Evolutionary conservation across 768 basidiomycete species (phyloP).

Genomic region (Boletus vermiculosoides): DNA sequence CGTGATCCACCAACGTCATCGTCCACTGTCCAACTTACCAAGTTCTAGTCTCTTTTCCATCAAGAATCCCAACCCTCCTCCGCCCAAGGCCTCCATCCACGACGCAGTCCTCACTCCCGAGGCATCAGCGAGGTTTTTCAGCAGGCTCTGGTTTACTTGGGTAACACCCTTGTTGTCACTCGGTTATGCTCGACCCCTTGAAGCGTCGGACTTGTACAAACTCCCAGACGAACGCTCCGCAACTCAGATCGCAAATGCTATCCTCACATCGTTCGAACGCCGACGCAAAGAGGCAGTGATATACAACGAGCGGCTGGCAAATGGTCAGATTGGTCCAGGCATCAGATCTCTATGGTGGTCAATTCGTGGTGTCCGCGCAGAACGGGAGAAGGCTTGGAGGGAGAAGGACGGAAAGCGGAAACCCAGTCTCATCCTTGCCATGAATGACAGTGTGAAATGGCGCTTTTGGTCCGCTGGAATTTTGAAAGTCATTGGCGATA

Average conservation of each 20-base stretch:
- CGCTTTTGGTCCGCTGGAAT: conserved; percentile 75
- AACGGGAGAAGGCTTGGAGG: conserved; percentile 63
- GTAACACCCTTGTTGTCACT: conserved; percentile 66
- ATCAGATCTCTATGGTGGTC: conserved; percentile 58
- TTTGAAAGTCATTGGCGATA: conserved; percentile 60
- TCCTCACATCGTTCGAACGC: conserved; percentile 62
- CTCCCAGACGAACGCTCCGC: conserved; percentile 64
- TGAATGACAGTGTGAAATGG: conserved; percentile 77
- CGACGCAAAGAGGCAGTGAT: conserved; percentile 54
- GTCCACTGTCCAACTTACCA: background rate
- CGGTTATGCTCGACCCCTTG: conserved; percentile 79
- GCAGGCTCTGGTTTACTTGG: conserved; percentile 70
- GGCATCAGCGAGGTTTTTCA: conserved; percentile 56
- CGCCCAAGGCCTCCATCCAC: conserved; percentile 52
- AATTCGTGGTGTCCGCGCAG: conserved; percentile 44
- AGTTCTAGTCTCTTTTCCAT: conserved; percentile 11
- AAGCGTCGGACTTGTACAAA: conserved; percentile 78
- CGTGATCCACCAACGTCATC: background rate
- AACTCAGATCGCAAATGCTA: conserved; percentile 56
- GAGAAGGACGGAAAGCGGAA: conserved; percentile 58
- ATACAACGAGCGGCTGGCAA: conserved; percentile 70
- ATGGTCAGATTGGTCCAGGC: conserved; percentile 61
- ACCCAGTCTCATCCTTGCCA: conserved; percentile 63
- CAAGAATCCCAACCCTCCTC: conserved; percentile 30
- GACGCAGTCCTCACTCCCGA: conserved; percentile 67